Evolutionary conservation across 2,329 filamentous ascomycete genomes (phyloP), one percentile per base, ranked within the genome.

Genomic region (Ophiognomonia clavigignenti-juglandacearum): DNA sequence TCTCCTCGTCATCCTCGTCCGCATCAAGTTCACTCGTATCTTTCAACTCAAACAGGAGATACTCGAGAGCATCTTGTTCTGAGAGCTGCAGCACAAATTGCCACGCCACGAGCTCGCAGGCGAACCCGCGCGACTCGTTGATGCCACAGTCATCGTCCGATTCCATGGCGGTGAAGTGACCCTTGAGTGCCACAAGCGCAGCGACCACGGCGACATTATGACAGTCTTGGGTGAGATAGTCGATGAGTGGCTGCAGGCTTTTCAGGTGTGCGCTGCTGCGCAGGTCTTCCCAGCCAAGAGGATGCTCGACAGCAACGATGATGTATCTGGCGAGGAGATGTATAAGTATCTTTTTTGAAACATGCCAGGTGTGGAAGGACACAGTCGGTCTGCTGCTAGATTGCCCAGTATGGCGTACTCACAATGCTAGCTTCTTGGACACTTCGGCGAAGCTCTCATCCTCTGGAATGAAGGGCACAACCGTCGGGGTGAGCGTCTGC

Each of bases 371-470:
- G 14, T 23, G 8, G 32, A 9, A 26, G n/a, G 13, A 11, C 24
- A 22, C 23, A 11, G n/a, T 2, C n/a, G n/a, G n/a, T n/a, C n/a
- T n/a, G n/a, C n/a, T n/a, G n/a, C n/a, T n/a, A n/a, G n/a, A n/a
- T n/a, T n/a, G n/a, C n/a, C n/a, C n/a, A n/a, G n/a, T n/a, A n/a
- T n/a, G n/a, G n/a, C n/a, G 14, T 5, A 48, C 45, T 39, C 16
- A 48, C 45, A 35, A 41, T 14, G 45, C 45, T n/a, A 48, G 35
- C 35, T 48, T 48, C 35, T 48, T 48, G 5, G 45, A 48, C 23
- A 48, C 26, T 18, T 48, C 39, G 13, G 45, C 45, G 35, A 48
- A 48, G 40, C 20, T 35, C 8, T 48, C 45, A 11, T 43, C 39
- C 16, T 48, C 45, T 10, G 18, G 31, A 20, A 48, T 48, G 7